Percentiles rank a stretch among this genome's conserved stretches.
These are phyloP conservation scores for Candida golubevii DNA, from an alignment of 805 yeast genomes.

Conservation along the genomic window DNA sequence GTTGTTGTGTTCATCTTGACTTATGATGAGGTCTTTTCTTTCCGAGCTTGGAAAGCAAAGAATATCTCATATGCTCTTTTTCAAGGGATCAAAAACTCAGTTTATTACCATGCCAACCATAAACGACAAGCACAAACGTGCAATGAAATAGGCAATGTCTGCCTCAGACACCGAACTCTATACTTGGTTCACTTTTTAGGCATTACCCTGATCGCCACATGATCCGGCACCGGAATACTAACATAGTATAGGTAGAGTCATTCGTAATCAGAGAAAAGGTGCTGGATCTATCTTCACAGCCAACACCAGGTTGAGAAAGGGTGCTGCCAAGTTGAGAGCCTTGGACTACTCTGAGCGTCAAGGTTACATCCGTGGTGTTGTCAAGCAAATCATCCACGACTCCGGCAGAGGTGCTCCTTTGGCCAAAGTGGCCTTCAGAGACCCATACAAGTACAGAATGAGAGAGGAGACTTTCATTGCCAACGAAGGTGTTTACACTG, in stretches of 20 bases:
- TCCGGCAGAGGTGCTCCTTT: slow-evolving; percentile 99
- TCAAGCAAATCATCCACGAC: slow-evolving; percentile 97
- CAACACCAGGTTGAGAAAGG: slow-evolving; percentile 99
- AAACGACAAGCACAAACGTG: too few relatives aligned
- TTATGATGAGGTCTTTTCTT: too few relatives aligned
- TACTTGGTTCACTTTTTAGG: too few relatives aligned
- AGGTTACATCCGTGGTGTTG: slow-evolving; percentile 99
- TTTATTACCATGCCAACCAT: too few relatives aligned
- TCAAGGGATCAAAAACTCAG: too few relatives aligned
- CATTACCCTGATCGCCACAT: too few relatives aligned
- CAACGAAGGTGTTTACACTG: slow-evolving; percentile 99
- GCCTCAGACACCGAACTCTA: too few relatives aligned
- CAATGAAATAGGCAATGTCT: too few relatives aligned
- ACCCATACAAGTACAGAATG: slow-evolving; percentile 97
- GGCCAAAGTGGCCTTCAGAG: slow-evolving; percentile 81
- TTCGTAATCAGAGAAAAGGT: slow-evolving; percentile 99
- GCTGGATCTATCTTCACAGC: slow-evolving; percentile 99
- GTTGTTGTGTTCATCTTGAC: too few relatives aligned
- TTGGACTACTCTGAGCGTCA: slow-evolving; percentile 99
- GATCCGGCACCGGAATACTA: slow-evolving; percentile 2
- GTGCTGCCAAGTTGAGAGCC: slow-evolving; percentile 99
- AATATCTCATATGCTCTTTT: too few relatives aligned
- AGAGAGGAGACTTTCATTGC: slow-evolving; percentile 99
- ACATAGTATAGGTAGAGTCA: slow-evolving; percentile 80
- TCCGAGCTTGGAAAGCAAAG: too few relatives aligned